phyloP scores from a whole-genome alignment of 2,329 filamentous ascomycete species.

The Biscogniauxia mediterranea region DNA sequence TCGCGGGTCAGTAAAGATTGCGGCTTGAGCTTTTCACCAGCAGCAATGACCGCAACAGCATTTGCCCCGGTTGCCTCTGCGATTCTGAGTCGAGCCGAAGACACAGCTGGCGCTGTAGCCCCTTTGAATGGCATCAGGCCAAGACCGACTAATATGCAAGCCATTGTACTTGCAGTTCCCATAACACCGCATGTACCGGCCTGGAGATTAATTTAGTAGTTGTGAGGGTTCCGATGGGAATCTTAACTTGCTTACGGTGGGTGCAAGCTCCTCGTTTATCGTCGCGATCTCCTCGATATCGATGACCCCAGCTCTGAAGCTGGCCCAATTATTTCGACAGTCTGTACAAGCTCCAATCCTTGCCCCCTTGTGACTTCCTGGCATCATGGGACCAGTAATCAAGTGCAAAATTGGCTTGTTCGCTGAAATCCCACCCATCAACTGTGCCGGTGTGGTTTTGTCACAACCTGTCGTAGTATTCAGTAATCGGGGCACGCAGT shows the following conservation, averaged over 20 bases:
- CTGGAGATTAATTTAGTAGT: constrained; percentile 26
- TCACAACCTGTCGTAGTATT: constrained; percentile 56
- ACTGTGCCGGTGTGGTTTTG: constrained; percentile 70
- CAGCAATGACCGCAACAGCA: constrained; percentile 63
- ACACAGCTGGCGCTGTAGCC: constrained; percentile 75
- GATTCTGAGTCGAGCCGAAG: constrained; percentile 75
- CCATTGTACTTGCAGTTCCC: constrained; percentile 91
- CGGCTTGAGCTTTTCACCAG: constrained; percentile 67
- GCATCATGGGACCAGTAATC: constrained; percentile 74
- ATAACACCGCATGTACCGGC: constrained; percentile 85
- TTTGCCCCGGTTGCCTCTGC: constrained; percentile 70
- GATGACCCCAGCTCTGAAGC: constrained; percentile 61
- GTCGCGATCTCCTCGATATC: constrained; percentile 70
- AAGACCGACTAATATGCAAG: constrained; percentile 76
- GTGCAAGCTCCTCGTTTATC: constrained; percentile 71
- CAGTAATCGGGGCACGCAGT: neutral
- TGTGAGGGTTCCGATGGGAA: neutral
- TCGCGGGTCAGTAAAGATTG: constrained; percentile 69
- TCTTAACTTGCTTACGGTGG: constrained; percentile 49
- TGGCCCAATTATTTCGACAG: constrained; percentile 72
- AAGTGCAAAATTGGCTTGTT: constrained; percentile 70
- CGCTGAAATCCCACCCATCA: constrained; percentile 74
- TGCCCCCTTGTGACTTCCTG: constrained; percentile 62
- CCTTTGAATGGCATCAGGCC: constrained; percentile 78
- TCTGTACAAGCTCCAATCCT: constrained; percentile 73